Percentiles rank a stretch among this genome's conserved stretches.
phyloP scores from a whole-genome alignment of 257 asterid species.

The Salvia hispanica region DNA sequence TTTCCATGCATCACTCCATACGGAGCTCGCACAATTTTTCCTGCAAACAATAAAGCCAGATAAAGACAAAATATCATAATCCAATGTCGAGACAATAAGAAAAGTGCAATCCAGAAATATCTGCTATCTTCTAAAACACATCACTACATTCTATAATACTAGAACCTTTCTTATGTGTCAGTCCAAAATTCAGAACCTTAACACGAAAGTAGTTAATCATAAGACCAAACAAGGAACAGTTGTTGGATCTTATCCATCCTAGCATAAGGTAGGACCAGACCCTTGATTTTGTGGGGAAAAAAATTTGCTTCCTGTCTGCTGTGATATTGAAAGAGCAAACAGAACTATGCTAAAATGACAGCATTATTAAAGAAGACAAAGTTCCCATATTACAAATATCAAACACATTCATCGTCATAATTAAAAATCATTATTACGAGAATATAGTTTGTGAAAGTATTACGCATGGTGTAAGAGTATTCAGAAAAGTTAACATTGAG shows the following conservation, averaged over 20 bases:
- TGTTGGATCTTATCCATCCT: neutral
- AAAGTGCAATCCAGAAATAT: constrained; percentile 14
- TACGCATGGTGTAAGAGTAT: neutral
- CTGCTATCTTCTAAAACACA: constrained; percentile 6
- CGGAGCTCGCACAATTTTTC: constrained; percentile 83
- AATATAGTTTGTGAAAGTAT: neutral
- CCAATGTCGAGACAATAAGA: constrained; percentile 5
- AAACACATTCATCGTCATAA: constrained; percentile 1
- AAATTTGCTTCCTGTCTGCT: neutral
- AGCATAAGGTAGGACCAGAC: neutral
- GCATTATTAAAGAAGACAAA: neutral
- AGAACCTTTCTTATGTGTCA: neutral
- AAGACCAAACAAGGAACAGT: neutral
- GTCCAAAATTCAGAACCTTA: constrained; percentile 6
- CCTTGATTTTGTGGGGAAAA: neutral
- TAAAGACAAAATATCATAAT: constrained; percentile 3
- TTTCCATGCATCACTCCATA: constrained; percentile 91
- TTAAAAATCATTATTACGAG: neutral
- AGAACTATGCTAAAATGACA: neutral
- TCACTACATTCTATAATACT: neutral
- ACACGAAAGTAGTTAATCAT: neutral
- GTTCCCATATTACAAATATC: neutral
- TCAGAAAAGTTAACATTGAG: neutral
- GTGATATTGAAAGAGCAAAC: neutral
- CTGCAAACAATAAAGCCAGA: constrained; percentile 42